Evolutionary conservation across 768 basidiomycete genomes (phyloP).

Genomic region (Lentinula lateritia): DNA sequence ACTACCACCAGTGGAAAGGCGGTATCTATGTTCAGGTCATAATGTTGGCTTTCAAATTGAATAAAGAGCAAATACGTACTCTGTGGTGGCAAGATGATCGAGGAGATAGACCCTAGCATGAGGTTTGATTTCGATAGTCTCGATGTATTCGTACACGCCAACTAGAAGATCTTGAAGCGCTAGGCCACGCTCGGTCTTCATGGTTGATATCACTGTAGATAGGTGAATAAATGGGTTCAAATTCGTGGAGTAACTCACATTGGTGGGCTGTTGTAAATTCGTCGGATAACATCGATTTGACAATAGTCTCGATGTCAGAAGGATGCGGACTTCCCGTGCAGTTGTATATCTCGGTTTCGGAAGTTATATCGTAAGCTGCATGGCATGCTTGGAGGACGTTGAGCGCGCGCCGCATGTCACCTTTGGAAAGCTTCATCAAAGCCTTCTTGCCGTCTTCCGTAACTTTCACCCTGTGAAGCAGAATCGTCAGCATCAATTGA

Average conservation of each 20-base stretch:
- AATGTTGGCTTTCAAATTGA: neutral
- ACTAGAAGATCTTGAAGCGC: slow-evolving; percentile 92
- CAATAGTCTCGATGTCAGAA: slow-evolving; percentile 86
- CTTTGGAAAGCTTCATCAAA: slow-evolving; percentile 88
- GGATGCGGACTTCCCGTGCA: slow-evolving; percentile 98
- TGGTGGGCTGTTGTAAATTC: slow-evolving; percentile 91
- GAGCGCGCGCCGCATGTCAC: slow-evolving; percentile 95
- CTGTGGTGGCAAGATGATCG: slow-evolving; percentile 91
- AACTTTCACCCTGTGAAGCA: slow-evolving; percentile 66
- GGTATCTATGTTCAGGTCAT: slow-evolving; percentile 53
- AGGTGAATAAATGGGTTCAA: neutral
- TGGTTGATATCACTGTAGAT: slow-evolving; percentile 68
- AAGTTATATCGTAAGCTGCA: slow-evolving; percentile 86
- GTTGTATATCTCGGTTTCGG: slow-evolving; percentile 90
- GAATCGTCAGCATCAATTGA: neutral
- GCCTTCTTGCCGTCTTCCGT: slow-evolving; percentile 85
- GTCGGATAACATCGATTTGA: slow-evolving; percentile 92
- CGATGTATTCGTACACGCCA: slow-evolving; percentile 87
- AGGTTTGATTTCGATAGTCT: slow-evolving; percentile 80
- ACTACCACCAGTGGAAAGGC: slow-evolving; percentile 85
- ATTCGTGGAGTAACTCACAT: slow-evolving; percentile 36
- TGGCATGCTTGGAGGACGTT: slow-evolving; percentile 98
- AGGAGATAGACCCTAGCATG: slow-evolving; percentile 87
- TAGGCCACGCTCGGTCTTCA: slow-evolving; percentile 90
- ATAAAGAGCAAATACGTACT: slow-evolving; percentile 49